Conservation (phyloP, 73 alveolate genomes). For the Paramecium octaurelia region DNA sequence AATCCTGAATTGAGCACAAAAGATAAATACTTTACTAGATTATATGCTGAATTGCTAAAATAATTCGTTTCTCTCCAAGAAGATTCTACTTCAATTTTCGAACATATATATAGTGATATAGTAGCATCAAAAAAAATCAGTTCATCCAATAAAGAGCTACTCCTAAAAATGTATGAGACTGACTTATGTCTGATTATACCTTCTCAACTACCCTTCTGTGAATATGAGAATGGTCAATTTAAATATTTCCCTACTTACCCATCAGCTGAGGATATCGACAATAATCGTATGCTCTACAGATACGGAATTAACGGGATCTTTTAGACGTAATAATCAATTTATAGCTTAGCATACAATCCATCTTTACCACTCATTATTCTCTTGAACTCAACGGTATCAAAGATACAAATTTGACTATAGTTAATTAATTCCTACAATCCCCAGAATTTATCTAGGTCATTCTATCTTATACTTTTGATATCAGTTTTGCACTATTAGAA, state of each 20-base stretch:
- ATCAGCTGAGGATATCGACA: background rate
- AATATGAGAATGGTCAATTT: background rate
- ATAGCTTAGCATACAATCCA: background rate
- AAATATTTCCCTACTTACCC: background rate
- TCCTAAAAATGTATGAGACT: background rate
- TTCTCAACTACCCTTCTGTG: background rate
- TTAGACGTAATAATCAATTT: background rate
- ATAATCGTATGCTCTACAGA: background rate
- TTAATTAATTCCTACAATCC: background rate
- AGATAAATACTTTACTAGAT: background rate
- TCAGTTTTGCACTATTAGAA: background rate
- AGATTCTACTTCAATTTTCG: background rate
- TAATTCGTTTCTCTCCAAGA: background rate
- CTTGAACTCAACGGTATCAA: background rate
- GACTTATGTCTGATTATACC: background rate
- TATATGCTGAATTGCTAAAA: background rate
- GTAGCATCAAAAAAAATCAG: background rate
- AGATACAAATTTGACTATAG: background rate
- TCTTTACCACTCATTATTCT: background rate
- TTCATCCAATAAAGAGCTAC: background rate
- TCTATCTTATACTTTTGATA: background rate
- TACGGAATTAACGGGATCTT: background rate
- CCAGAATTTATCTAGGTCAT: background rate
- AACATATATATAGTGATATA: background rate
- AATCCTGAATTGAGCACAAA: background rate